Evolutionary conservation across 2,329 filamentous ascomycete genomes (phyloP).

Genomic region (Alternaria novae-zelandiae): DNA sequence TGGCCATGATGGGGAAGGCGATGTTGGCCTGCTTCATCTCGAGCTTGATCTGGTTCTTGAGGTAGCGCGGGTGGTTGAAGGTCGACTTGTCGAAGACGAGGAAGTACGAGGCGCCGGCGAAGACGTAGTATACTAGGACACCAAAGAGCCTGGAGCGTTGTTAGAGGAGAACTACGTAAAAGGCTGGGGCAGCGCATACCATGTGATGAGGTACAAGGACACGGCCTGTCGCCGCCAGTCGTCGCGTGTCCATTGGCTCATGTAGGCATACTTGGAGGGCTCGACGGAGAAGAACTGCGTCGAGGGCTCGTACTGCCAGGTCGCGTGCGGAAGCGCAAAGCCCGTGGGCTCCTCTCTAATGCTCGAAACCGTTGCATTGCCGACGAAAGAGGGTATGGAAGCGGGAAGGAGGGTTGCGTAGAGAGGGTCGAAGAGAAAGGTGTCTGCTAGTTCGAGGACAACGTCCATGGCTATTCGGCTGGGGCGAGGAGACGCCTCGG

Average conservation of each 20-base stretch:
- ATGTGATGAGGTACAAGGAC: conserved; percentile 83
- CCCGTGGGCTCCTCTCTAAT: conserved; percentile 48
- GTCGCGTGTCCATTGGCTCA: conserved; percentile 78
- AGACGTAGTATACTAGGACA: conserved; percentile 81
- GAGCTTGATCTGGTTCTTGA: conserved; percentile 87
- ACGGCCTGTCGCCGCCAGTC: conserved; percentile 76
- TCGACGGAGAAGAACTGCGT: conserved; percentile 72
- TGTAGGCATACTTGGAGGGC: conserved; percentile 78
- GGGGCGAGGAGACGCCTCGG: conserved; percentile 14
- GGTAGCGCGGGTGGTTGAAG: conserved; percentile 88
- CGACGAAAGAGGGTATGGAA: conserved; percentile 52
- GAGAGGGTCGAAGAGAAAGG: conserved; percentile 77
- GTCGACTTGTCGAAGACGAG: conserved; percentile 93
- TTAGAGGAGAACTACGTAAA: conserved; percentile 10
- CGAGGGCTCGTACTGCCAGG: conserved; percentile 74
- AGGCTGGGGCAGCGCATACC: conserved; percentile 60
- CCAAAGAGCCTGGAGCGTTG: conserved; percentile 78
- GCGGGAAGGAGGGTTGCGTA: conserved; percentile 75
- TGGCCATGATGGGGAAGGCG: conserved; percentile 81
- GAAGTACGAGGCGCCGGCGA: conserved; percentile 81
- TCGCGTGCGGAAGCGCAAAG: conserved; percentile 32
- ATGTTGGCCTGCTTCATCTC: conserved; percentile 82
- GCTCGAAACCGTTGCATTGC: conserved; percentile 65
- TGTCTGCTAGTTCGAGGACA: conserved; percentile 84
- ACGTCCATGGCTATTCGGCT: conserved; percentile 74